Base-by-base conservation (phyloP, 2,329 filamentous ascomycete species). In the Zymoseptoria passerinii region DNA sequence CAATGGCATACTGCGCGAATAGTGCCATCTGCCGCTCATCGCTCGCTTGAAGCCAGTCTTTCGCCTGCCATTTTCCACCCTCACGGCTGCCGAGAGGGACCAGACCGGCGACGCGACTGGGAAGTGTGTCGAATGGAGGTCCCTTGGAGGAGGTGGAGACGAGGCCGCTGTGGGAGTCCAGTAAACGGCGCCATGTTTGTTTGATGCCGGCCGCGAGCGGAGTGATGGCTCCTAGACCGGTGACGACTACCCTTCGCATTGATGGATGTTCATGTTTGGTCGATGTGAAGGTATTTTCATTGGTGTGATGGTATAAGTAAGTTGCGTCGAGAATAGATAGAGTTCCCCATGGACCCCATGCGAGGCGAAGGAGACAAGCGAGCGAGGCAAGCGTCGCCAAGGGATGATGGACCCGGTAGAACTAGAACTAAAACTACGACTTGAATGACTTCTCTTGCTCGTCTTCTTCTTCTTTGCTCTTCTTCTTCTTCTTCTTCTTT, bases 1-100 rank as follows among this genome's bases (percentile, higher is more conserved):
- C 90, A 69, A 96, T 81, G 13, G 92, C 92, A 76, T 95, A 97
- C 73, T 97, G 92, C 3, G 91, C 83, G 71, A 97, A 97, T 23
- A 78, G 81, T n/a, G 94, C 91, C 85, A 95, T 95, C 69, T 90
- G 88, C 4, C 91, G 83, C 67, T 82, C 78, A 62, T 87, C 83
- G 53, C 82, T 84, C 10, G 63, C 61, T 3, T 61, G 70, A 19
- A 81, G 64, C 74, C 76, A 78, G 60, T 80, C 78, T 61, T 72
- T 75, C 1, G 73, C 64, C 64, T 76, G 73, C 79, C 79, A 81
- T 52, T 67, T 66, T 6, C 77, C 77, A 63, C 77, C 67, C 2
- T 70, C 64, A 56, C 66, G 70, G 20, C 63, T 66, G 0, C 82
- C 83, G 20, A 74, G 72, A 1, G 92, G 91, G 0, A 99, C 88